phyloP scores from a whole-genome alignment of 768 basidiomycete species.

The Lactarius vividus region DNA sequence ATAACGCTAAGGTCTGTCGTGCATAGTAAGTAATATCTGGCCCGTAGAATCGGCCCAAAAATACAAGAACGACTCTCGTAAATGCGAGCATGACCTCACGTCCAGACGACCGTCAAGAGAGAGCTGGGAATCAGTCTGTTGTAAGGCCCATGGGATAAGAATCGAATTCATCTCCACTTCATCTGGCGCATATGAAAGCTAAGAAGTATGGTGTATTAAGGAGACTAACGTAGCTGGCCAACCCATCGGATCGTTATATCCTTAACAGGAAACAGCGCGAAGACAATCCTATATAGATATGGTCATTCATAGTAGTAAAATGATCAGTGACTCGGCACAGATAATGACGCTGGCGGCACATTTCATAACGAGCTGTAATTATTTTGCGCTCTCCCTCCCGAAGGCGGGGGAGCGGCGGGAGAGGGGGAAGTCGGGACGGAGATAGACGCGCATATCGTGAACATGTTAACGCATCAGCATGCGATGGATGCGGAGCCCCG shows the following conservation, averaged over 20 bases:
- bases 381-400: slow-evolving; percentile 8
- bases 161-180: slow-evolving; percentile 9
- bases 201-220: slow-evolving; percentile 2
- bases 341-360: neutral
- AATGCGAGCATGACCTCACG: neutral
- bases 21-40: neutral
- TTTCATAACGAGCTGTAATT: slow-evolving; percentile 9
- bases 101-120: slow-evolving; percentile 6
- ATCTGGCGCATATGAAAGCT: slow-evolving; percentile 13
- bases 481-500: slow-evolving; percentile 10
- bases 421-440: slow-evolving; percentile 5
- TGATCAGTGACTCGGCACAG: neutral
- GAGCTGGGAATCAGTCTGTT: slow-evolving; percentile 22
- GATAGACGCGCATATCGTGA: slow-evolving; percentile 4
- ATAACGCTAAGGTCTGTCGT: neutral
- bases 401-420: slow-evolving; percentile 5
- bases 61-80: slow-evolving; percentile 3
- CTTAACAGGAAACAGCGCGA: neutral
- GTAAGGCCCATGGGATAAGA: slow-evolving; percentile 4
- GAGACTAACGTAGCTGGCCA: neutral
- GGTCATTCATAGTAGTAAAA: neutral
- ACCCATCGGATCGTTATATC: neutral
- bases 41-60: neutral
- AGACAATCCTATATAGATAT: slow-evolving; percentile 11
- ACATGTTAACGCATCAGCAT: slow-evolving; percentile 4